Evolutionary conservation across 108 stramenopile genomes (phyloP).

Genomic region (Chaetoceros muelleri): DNA sequence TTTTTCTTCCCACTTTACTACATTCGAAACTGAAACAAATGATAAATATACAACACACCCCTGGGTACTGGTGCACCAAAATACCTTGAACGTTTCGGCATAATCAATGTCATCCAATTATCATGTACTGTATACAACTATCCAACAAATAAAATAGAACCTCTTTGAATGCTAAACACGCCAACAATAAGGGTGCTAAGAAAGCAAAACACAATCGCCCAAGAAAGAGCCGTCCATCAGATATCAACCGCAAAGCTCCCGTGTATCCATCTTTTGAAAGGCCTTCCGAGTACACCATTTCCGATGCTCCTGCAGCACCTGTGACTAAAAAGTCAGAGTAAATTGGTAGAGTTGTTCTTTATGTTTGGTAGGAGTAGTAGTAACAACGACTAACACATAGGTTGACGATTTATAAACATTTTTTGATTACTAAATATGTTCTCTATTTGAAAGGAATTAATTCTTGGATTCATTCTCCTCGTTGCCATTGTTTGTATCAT

Average conservation of each 20-base stretch:
- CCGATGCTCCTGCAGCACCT: conserved; percentile 28
- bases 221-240: conserved; percentile 64
- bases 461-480: background rate
- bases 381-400: no score
- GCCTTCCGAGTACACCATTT: conserved; percentile 68
- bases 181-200: conserved; percentile 74
- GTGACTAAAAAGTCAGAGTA: conserved; percentile 17
- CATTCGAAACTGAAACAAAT: no score
- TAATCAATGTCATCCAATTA: no score
- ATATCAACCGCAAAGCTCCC: conserved; percentile 66
- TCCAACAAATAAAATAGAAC: background rate
- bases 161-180: conserved; percentile 50
- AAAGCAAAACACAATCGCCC: conserved; percentile 75
- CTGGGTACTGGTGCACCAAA: background rate
- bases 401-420: no score
- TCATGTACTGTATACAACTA: background rate
- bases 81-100: no score
- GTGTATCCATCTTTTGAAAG: conserved; percentile 50
- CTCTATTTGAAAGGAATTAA: no score
- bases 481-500: background rate
- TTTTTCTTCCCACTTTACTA: background rate
- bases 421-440: no score
- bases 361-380: no score
- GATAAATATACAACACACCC: background rate
- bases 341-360: no score